Percentiles rank a stretch among this genome's conserved stretches.
phyloP scores from a whole-genome alignment of 2,329 filamentous ascomycete genomes.

The Aspergillus vadensis region DNA sequence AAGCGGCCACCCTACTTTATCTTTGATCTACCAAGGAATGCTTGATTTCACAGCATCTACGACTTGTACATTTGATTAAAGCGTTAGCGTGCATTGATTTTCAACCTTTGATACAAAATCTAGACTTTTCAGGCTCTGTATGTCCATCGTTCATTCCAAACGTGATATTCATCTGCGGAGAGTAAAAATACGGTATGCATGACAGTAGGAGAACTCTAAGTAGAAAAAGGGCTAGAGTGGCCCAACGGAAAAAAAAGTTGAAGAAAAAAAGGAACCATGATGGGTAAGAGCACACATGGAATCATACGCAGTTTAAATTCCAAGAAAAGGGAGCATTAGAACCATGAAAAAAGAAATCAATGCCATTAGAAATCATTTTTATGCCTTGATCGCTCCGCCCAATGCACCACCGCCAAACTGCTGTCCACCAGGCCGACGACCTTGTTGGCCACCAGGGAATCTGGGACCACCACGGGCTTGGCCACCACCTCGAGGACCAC shows the following conservation, averaged over 20 bases:
- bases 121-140: not conserved
- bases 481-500: conserved; percentile 50
- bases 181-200: conserved; percentile 21
- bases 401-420: conserved; percentile 55
- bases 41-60: not conserved
- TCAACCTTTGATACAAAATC: not conserved
- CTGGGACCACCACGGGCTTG: conserved; percentile 41
- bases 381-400: conserved; percentile 54
- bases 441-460: conserved; percentile 43
- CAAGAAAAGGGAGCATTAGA: conserved; percentile 28
- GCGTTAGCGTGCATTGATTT: not conserved
- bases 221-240: conserved; percentile 7
- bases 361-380: conserved; percentile 41
- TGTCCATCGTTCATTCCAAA: conserved; percentile 21
- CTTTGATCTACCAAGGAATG: not conserved
- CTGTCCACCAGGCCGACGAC: conserved; percentile 51
- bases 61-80: not conserved
- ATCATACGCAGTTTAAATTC: conserved; percentile 25
- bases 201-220: conserved; percentile 13
- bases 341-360: conserved; percentile 29
- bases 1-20: too few species aligned
- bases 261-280: conserved; percentile 10
- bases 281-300: conserved; percentile 20
- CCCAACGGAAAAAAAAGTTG: not conserved
- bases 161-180: conserved; percentile 26